These are phyloP conservation scores for Neonectria faginata DNA, from an alignment of 2,329 filamentous ascomycete species.

Conservation along the genomic window DNA sequence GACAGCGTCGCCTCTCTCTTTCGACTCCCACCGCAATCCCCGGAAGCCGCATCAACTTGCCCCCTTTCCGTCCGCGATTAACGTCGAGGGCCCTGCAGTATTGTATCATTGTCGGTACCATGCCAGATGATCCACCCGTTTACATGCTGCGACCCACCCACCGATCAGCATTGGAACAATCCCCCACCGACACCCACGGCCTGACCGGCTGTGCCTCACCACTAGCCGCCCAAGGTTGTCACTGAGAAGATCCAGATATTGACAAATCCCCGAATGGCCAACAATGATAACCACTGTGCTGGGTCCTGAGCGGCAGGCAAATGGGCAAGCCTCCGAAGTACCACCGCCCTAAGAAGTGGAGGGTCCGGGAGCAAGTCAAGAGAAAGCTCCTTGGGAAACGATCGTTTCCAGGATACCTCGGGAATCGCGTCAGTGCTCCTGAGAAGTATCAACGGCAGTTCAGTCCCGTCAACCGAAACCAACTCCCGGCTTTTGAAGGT, in stretches of 20 bases:
- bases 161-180: slow-evolving; percentile 36
- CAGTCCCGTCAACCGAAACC: not conserved
- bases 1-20: slow-evolving; percentile 3
- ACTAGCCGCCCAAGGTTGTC: slow-evolving; percentile 33
- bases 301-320: slow-evolving; percentile 21
- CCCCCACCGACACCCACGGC: slow-evolving; percentile 39
- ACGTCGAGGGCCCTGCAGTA: slow-evolving; percentile 15
- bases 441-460: not conserved
- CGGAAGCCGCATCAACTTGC: not conserved
- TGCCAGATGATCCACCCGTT: slow-evolving; percentile 18
- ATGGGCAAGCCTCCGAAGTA: slow-evolving; percentile 24
- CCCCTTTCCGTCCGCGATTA: slow-evolving; percentile 17
- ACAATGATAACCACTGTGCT: slow-evolving; percentile 32
- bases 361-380: slow-evolving; percentile 3
- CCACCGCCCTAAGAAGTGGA: slow-evolving; percentile 23
- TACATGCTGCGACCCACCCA: slow-evolving; percentile 23
- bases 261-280: slow-evolving; percentile 24
- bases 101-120: slow-evolving; percentile 21
- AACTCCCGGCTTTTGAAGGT: not conserved
- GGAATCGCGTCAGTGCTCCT: slow-evolving; percentile 1
- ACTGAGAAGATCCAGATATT: slow-evolving; percentile 22
- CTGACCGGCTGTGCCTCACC: slow-evolving; percentile 40
- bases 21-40: slow-evolving; percentile 1
- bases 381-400: not conserved
- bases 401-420: slow-evolving; percentile 4